Conservation (phyloP, 495 filamentous ascomycete genomes). For the Penicillium coffeae region DNA sequence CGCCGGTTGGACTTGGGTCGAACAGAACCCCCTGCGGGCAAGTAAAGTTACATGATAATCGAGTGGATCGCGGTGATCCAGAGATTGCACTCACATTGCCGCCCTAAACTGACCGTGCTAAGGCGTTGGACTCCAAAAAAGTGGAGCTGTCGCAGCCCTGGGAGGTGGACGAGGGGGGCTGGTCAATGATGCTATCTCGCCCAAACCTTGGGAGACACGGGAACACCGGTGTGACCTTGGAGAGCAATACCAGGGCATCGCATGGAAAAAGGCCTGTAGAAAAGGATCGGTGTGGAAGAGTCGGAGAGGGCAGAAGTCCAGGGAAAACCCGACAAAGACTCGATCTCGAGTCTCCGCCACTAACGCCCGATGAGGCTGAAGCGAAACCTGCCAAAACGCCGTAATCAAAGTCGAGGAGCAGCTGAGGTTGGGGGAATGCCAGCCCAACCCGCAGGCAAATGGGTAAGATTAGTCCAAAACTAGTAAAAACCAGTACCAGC, state of each 20-base stretch:
- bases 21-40: not conserved
- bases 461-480: too few relatives aligned
- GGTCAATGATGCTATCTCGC: conserved; percentile 15
- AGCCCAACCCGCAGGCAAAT: too few relatives aligned
- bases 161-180: conserved; percentile 5
- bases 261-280: too few relatives aligned
- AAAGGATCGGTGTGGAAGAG: too few relatives aligned
- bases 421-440: too few relatives aligned
- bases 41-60: not conserved
- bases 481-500: too few relatives aligned
- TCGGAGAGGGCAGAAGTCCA: too few relatives aligned
- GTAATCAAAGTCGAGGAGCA: too few relatives aligned
- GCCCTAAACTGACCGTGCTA: conserved; percentile 1
- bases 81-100: not conserved
- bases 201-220: conserved; percentile 12
- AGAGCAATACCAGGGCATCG: too few relatives aligned
- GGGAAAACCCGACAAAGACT: not conserved
- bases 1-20: not conserved
- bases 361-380: not conserved
- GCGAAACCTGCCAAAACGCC: too few relatives aligned
- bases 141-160: conserved; percentile 6
- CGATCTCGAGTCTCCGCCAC: not conserved
- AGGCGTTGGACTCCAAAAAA: conserved; percentile 7
- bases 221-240: not conserved
- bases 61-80: conserved; percentile 2